These are phyloP conservation scores for Limonium bicolor DNA, from an alignment of 148 eudicot genomes.

Conservation along the genomic window DNA sequence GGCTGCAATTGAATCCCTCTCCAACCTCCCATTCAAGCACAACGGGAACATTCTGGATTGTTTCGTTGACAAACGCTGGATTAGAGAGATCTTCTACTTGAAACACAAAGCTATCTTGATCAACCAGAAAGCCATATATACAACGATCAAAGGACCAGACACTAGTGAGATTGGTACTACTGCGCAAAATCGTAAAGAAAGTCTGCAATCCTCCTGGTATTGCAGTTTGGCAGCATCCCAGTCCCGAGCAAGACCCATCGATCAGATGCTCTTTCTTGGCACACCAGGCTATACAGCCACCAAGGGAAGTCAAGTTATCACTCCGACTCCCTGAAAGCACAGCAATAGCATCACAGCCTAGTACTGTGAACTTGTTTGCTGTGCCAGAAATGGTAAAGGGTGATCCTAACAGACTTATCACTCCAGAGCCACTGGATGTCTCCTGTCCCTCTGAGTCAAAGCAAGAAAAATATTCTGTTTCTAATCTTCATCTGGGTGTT, in stretches of 20 bases:
- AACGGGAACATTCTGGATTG: slow-evolving; percentile 1
- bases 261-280: slow-evolving; percentile 10
- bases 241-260: slow-evolving; percentile 27
- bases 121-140: slow-evolving; percentile 35
- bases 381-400: too few relatives aligned
- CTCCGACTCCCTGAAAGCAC: too few relatives aligned
- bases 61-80: slow-evolving; percentile 6
- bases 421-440: too few relatives aligned
- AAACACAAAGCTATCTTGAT: slow-evolving; percentile 16
- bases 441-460: too few relatives aligned
- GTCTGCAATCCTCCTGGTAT: slow-evolving; percentile 24
- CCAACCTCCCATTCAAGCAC: slow-evolving; percentile 24
- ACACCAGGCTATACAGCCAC: slow-evolving; percentile 26
- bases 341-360: too few relatives aligned
- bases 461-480: too few relatives aligned
- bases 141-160: slow-evolving; percentile 28
- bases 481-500: too few relatives aligned
- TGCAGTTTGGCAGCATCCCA: slow-evolving; percentile 37
- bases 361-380: too few relatives aligned
- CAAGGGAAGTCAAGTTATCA: too few relatives aligned
- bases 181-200: background rate
- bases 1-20: slow-evolving; percentile 6
- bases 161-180: slow-evolving; percentile 12
- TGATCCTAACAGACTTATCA: too few relatives aligned
- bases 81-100: slow-evolving; percentile 21